These are phyloP conservation scores for Thalassiosira exigua DNA, from an alignment of 352 stramenopile species.

Conservation along the genomic window DNA sequence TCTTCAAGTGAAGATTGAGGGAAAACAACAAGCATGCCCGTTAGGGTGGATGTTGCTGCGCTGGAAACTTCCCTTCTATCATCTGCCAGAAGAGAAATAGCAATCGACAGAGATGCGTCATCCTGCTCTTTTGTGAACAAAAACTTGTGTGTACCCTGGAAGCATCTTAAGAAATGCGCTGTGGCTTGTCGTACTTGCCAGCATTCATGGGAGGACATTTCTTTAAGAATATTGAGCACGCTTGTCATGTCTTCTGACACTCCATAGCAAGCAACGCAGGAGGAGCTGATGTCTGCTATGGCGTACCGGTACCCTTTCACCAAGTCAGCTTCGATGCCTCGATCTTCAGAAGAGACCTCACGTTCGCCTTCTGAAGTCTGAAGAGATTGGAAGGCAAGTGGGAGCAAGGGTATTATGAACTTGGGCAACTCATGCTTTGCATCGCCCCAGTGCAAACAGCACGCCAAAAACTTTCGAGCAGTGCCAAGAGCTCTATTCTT, in stretches of 20 bases:
- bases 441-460: slow-evolving; percentile 82
- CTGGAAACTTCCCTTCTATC: slow-evolving; percentile 71
- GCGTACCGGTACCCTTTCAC: slow-evolving; percentile 76
- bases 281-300: slow-evolving; percentile 71
- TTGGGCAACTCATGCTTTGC: slow-evolving; percentile 79
- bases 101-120: slow-evolving; percentile 64
- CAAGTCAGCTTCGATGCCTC: slow-evolving; percentile 75
- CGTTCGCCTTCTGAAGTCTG: slow-evolving; percentile 69
- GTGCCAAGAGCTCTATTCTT: slow-evolving; percentile 77
- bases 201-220: slow-evolving; percentile 63
- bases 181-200: slow-evolving; percentile 84
- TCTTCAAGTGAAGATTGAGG: slow-evolving; percentile 48
- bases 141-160: slow-evolving; percentile 84
- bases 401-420: slow-evolving; percentile 80
- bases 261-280: slow-evolving; percentile 72
- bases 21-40: slow-evolving; percentile 76
- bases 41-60: slow-evolving; percentile 77
- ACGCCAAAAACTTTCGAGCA: slow-evolving; percentile 79
- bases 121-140: slow-evolving; percentile 72
- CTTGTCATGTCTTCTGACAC: slow-evolving; percentile 58
- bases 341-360: slow-evolving; percentile 49
- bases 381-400: slow-evolving; percentile 76
- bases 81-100: slow-evolving; percentile 72
- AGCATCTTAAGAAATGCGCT: slow-evolving; percentile 83
- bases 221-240: slow-evolving; percentile 64